Evolutionary conservation across 2,329 filamentous ascomycete genomes (phyloP).

Genomic region (Aaosphaeria arxii): DNA sequence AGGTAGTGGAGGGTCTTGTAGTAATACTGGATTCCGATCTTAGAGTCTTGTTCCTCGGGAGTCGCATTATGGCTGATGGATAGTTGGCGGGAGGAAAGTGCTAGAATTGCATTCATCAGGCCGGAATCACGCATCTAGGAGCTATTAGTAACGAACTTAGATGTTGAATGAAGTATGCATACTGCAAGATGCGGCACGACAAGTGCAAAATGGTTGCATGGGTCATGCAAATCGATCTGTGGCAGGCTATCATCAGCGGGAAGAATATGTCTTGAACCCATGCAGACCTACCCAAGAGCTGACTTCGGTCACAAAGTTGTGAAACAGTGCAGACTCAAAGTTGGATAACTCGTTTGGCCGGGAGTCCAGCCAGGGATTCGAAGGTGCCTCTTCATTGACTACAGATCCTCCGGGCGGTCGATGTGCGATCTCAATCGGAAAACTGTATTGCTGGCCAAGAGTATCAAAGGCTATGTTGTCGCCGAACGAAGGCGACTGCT

Average conservation of each 20-base stretch:
- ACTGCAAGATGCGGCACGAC: not conserved
- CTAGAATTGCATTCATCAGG: constrained; percentile 45
- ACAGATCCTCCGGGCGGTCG: not conserved
- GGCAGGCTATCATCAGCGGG: too few relatives aligned
- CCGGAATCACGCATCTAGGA: not conserved
- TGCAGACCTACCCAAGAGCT: not conserved
- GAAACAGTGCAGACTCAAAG: not conserved
- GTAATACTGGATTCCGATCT: constrained; percentile 51
- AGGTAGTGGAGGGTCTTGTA: constrained; percentile 59
- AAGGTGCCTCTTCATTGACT: too few relatives aligned
- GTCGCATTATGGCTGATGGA: constrained; percentile 27
- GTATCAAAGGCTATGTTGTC: not conserved
- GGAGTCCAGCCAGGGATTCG: not conserved
- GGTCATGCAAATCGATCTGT: not conserved
- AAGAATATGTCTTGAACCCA: too few relatives aligned
- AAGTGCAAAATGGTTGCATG: not conserved
- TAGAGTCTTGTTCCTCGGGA: constrained; percentile 19
- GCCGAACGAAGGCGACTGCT: too few relatives aligned
- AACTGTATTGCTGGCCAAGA: not conserved
- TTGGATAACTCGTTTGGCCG: not conserved
- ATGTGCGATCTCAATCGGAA: not conserved
- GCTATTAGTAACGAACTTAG: not conserved
- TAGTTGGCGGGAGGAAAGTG: constrained; percentile 48
- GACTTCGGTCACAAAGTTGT: not conserved
- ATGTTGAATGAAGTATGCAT: constrained; percentile 31